These are phyloP conservation scores for Cicer judaicum DNA, from an alignment of 306 rosid species.

Conservation along the genomic window DNA sequence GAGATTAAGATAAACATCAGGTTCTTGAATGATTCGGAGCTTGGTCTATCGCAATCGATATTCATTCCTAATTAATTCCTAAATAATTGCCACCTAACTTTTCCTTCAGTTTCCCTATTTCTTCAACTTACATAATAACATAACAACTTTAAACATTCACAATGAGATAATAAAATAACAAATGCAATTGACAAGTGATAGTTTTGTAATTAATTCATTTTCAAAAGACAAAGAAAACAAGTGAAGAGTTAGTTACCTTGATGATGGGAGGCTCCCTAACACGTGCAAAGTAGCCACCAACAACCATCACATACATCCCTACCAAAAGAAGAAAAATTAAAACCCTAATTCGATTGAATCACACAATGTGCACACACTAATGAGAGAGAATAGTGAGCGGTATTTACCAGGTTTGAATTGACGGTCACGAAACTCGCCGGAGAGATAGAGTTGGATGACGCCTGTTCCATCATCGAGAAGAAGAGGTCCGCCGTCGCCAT, in stretches of 20 bases:
- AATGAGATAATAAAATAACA: not conserved
- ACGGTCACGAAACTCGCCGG: constrained; percentile 60
- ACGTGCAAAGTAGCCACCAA: constrained; percentile 65
- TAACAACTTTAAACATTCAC: constrained; percentile 11
- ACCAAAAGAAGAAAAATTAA: not conserved
- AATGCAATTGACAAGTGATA: not conserved
- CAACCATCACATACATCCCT: constrained; percentile 93
- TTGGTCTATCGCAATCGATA: too few relatives aligned
- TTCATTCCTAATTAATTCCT: too few relatives aligned
- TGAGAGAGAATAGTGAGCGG: not conserved
- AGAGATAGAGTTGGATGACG: constrained; percentile 61
- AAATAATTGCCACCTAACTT: too few relatives aligned
- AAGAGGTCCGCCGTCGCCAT: constrained; percentile 40
- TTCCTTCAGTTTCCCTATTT: too few relatives aligned
- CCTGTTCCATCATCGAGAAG: constrained; percentile 86
- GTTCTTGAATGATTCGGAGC: too few relatives aligned
- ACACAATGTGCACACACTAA: not conserved
- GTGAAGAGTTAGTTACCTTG: constrained; percentile 51
- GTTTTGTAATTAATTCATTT: constrained; percentile 5
- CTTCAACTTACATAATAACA: not conserved
- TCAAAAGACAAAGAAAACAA: not conserved
- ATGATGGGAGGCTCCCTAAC: constrained; percentile 56
- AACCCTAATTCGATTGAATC: not conserved
- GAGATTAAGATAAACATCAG: too few relatives aligned
- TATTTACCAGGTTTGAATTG: constrained; percentile 62